These are phyloP conservation scores for Aspergillus sp. DNA, from an alignment of 2,329 filamentous ascomycete species.

Conservation along the genomic window DNA sequence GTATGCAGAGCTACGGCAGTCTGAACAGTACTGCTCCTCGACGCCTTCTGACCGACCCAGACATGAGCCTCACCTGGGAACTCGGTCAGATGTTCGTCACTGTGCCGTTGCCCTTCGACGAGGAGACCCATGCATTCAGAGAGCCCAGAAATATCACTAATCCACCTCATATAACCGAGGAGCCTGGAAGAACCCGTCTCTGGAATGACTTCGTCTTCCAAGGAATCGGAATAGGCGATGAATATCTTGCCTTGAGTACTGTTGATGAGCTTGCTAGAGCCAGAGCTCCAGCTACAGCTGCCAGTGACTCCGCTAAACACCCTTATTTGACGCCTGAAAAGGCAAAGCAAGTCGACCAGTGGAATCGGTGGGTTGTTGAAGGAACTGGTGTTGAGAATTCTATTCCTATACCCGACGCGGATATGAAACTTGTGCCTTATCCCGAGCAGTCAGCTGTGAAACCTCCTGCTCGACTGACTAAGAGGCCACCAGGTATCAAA, in stretches of 20 bases:
- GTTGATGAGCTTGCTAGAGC: constrained; percentile 16
- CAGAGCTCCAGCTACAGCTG: neutral
- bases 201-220: constrained; percentile 36
- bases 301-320: constrained; percentile 18
- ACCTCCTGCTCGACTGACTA: neutral
- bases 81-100: constrained; percentile 29
- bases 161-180: constrained; percentile 21
- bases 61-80: constrained; percentile 7
- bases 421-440: neutral
- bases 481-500: constrained; percentile 23
- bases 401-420: neutral
- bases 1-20: constrained; percentile 23
- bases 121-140: constrained; percentile 13
- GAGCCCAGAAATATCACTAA: constrained; percentile 21
- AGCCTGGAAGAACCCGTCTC: constrained; percentile 28
- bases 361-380: constrained; percentile 35
- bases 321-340: constrained; percentile 32
- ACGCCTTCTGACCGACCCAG: constrained; percentile 28
- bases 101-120: constrained; percentile 19
- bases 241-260: constrained; percentile 19
- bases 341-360: constrained; percentile 30
- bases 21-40: constrained; percentile 21
- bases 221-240: constrained; percentile 32
- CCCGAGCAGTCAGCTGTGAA: neutral
- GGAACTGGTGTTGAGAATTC: constrained; percentile 20